Conservation (phyloP, 129 eudicot species). For the Kitagawia praeruptora region DNA sequence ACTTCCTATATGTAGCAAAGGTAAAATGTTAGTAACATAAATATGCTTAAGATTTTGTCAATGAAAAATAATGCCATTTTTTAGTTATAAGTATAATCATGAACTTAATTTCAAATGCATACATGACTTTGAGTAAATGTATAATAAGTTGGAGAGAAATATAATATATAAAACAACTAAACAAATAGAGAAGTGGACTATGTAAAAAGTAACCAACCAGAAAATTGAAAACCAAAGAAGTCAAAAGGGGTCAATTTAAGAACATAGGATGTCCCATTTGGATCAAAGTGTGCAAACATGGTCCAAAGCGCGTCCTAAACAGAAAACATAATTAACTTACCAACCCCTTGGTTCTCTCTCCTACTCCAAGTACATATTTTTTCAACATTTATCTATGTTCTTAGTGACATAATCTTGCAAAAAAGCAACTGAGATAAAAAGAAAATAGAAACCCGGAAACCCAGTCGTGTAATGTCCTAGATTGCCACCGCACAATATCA, state of each 20-base stretch:
- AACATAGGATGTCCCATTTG: slow-evolving; percentile 9
- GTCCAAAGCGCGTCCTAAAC: slow-evolving; percentile 10
- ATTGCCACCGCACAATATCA: slow-evolving; percentile 7
- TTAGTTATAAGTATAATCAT: too few relatives aligned
- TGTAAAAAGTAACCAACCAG: neutral
- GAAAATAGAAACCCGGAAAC: neutral
- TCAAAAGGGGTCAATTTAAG: slow-evolving; percentile 8
- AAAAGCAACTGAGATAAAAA: neutral
- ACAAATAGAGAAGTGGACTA: neutral
- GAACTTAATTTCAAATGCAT: too few relatives aligned
- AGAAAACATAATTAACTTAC: neutral
- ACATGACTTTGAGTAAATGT: too few relatives aligned
- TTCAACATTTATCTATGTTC: neutral
- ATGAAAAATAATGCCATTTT: too few relatives aligned
- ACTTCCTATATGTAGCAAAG: too few relatives aligned
- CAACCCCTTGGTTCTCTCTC: neutral
- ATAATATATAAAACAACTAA: neutral
- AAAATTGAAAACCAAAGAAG: neutral
- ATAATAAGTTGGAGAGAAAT: too few relatives aligned
- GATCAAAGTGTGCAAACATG: slow-evolving; percentile 8
- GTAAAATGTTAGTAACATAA: too few relatives aligned
- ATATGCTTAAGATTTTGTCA: too few relatives aligned
- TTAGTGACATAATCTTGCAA: slow-evolving; percentile 9
- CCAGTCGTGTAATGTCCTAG: slow-evolving; percentile 1
- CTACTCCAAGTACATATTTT: neutral